Evolutionary conservation across 176 grass and related monocot genomes (phyloP), one percentile per base, ranked within the genome.

Genomic region (Chloris gayana): DNA sequence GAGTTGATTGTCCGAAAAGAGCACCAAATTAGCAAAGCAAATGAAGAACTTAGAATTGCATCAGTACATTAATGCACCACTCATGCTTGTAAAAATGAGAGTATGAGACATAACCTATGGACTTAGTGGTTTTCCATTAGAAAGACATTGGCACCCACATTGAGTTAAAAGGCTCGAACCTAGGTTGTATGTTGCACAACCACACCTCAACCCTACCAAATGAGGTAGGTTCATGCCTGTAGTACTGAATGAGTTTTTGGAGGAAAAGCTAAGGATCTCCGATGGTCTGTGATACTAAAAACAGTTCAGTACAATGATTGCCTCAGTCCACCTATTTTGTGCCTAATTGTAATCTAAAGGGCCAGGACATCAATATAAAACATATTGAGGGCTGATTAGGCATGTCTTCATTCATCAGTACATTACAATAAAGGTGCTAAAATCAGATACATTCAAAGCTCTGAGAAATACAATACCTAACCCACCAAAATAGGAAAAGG

Each of bases 291-390:
- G 42, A 17, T 10, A 68, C 44, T 64, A 53, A 70, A 61, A 26
- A 9, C 29, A 53, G 53, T 42, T 62, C 14, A 12, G 19, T 76
- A 61, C 26, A 82, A 72, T 25, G 21, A 45, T 64, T n/a, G 35
- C 19, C 45, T 67, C 61, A 67, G 14, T 33, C 27, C 4, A 15
- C 25, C 39, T 47, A 33, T 64, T 77, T 29, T 30, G 14, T 29
- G 1, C 21, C 9, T 78, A 49, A 69, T 4, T 29, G 25, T 66
- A 37, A 38, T 73, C 10, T 61, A 53, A 61, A 58, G 15, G 39
- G 8, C 17, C 9, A 39, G 24, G 41, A 64, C 25, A 21, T 54
- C 69, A 87, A 76, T 13, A 81, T 37, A 32, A 81, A 86, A n/a
- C 27, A 50, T 7, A 60, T 31, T 26, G 9, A 53, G 4, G 17